phyloP scores from a whole-genome alignment of 169 alveolate genomes.

The Cryptosporidium andersoni region DNA sequence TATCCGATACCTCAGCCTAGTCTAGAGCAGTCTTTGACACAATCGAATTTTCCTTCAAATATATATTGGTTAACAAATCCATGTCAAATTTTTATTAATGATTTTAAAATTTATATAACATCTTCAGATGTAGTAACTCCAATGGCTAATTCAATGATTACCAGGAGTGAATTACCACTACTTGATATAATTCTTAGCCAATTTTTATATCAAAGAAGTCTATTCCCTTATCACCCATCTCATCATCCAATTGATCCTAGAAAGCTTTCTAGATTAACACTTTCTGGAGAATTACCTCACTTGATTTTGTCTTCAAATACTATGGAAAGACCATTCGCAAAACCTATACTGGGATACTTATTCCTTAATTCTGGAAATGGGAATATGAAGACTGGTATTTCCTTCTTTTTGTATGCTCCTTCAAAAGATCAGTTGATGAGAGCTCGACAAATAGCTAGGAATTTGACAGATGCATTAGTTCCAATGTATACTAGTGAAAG shows the following conservation, averaged over 20 bases:
- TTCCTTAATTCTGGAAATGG: constrained; percentile 42
- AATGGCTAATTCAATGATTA: constrained; percentile 32
- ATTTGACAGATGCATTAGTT: constrained; percentile 3
- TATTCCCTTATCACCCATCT: constrained; percentile 56
- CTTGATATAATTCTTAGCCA: constrained; percentile 56
- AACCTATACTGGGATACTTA: constrained; percentile 47
- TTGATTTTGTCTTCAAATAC: constrained; percentile 16
- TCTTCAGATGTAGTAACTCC: constrained; percentile 63
- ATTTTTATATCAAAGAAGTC: constrained; percentile 56
- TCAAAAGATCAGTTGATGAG: constrained; percentile 15
- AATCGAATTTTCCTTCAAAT: background rate
- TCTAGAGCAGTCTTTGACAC: constrained; percentile 15
- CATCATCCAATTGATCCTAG: constrained; percentile 68
- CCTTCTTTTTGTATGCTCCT: constrained; percentile 38
- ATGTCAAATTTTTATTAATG: constrained; percentile 57
- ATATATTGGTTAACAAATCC: constrained; percentile 45
- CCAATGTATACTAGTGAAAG: constrained; percentile 34
- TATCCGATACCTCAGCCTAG: constrained; percentile 67
- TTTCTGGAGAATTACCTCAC: constrained; percentile 57
- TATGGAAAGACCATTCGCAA: constrained; percentile 14
- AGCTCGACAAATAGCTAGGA: background rate
- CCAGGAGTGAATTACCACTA: constrained; percentile 10
- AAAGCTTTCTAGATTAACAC: constrained; percentile 5
- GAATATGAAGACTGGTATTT: constrained; percentile 17
- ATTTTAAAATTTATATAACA: constrained; percentile 27